Conservation (phyloP, 257 asterid genomes). For the Solanum medicagineum region DNA sequence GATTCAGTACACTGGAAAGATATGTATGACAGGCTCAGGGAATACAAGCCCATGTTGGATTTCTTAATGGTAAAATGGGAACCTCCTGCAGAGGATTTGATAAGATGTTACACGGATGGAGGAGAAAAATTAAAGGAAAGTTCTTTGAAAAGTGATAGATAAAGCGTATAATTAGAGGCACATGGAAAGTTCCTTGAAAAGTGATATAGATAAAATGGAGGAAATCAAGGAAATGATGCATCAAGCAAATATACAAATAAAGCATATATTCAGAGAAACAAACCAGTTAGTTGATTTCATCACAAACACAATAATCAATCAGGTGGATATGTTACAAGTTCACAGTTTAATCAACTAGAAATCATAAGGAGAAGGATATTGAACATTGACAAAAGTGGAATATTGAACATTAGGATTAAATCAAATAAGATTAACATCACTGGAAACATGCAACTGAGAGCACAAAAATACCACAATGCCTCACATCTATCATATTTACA, state of each 20-base stretch:
- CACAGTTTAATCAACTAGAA: neutral
- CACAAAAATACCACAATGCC: no score
- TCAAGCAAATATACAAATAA: neutral
- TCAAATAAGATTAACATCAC: neutral
- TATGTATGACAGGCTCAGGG: no score
- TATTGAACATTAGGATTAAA: neutral
- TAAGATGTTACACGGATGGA: no score
- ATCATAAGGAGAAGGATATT: neutral
- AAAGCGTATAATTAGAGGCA: neutral
- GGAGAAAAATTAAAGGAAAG: neutral
- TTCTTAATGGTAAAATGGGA: no score
- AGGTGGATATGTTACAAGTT: neutral
- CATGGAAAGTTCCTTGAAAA: neutral
- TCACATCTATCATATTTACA: no score
- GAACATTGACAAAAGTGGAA: neutral
- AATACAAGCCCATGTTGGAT: no score
- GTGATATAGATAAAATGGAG: neutral
- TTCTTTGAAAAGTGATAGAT: neutral
- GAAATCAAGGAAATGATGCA: neutral
- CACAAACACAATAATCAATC: neutral
- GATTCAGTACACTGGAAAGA: no score
- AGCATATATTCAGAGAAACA: neutral
- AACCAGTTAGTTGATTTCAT: neutral
- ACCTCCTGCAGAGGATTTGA: no score
- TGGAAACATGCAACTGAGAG: no score